Conservation (phyloP, 768 basidiomycete genomes). For the Suillus paluster region DNA sequence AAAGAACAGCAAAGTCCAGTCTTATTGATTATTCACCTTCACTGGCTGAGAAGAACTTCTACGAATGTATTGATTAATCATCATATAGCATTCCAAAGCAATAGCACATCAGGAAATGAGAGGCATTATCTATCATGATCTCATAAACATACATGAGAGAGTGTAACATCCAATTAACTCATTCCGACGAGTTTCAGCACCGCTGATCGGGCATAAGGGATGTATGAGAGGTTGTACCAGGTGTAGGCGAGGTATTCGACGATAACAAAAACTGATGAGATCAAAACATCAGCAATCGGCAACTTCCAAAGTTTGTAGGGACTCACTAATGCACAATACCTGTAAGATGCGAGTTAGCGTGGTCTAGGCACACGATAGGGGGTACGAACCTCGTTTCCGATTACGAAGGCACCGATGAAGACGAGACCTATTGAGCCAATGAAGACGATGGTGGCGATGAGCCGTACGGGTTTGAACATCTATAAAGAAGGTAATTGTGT, state of each 20-base stretch:
- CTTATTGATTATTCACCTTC: not conserved
- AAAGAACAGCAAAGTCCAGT: not conserved
- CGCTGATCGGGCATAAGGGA: slow-evolving; percentile 86
- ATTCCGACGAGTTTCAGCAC: slow-evolving; percentile 67
- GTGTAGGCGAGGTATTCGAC: slow-evolving; percentile 90
- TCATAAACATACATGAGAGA: slow-evolving; percentile 9
- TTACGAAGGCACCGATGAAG: slow-evolving; percentile 85
- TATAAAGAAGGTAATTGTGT: slow-evolving; percentile 28
- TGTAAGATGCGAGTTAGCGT: slow-evolving; percentile 26
- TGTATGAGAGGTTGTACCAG: slow-evolving; percentile 89
- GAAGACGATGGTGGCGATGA: slow-evolving; percentile 80
- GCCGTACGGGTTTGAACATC: slow-evolving; percentile 96
- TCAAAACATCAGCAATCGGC: not conserved
- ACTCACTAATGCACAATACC: slow-evolving; percentile 69
- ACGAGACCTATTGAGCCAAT: slow-evolving; percentile 80
- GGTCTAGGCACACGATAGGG: not conserved
- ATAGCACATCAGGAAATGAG: not conserved
- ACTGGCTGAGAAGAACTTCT: not conserved
- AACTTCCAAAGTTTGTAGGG: not conserved
- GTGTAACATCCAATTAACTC: slow-evolving; percentile 13
- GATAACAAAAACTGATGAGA: slow-evolving; percentile 77
- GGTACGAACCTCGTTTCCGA: slow-evolving; percentile 62
- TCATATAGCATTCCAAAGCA: slow-evolving; percentile 8
- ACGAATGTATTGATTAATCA: slow-evolving; percentile 17
- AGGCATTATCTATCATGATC: slow-evolving; percentile 16